These are phyloP conservation scores for Nannizziopsis arthrosporioides DNA, from an alignment of 2,329 filamentous ascomycete genomes.

Conservation along the genomic window DNA sequence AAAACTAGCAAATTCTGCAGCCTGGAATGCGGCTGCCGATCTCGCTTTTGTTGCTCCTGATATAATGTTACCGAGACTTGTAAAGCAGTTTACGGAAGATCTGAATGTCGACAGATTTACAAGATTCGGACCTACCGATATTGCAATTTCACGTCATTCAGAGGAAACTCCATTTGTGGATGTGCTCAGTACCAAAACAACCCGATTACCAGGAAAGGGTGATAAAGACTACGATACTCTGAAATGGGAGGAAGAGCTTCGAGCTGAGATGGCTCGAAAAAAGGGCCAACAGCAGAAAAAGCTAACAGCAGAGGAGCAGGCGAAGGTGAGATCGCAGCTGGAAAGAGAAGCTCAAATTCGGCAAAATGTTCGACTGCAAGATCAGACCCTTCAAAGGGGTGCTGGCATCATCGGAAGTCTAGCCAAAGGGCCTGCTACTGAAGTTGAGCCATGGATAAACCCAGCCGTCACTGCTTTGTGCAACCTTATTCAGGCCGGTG, in stretches of 20 bases:
- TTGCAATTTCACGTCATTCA: conserved; percentile 82
- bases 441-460: conserved; percentile 79
- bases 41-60: conserved; percentile 88
- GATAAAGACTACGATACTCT: conserved; percentile 89
- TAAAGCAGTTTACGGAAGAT: conserved; percentile 62
- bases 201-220: conserved; percentile 67
- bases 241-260: conserved; percentile 92
- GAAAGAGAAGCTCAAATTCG: conserved; percentile 76
- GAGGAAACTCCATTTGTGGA: conserved; percentile 84
- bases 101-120: conserved; percentile 58
- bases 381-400: conserved; percentile 63
- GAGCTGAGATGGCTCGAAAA: conserved; percentile 79
- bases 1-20: conserved; percentile 47
- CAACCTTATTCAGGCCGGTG: conserved; percentile 61
- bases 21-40: conserved; percentile 76
- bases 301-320: conserved; percentile 74
- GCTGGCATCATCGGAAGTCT: conserved; percentile 76
- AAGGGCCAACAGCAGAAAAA: conserved; percentile 78
- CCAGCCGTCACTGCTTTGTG: conserved; percentile 62
- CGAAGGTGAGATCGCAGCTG: conserved; percentile 82
- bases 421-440: conserved; percentile 76
- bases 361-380: conserved; percentile 55
- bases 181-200: conserved; percentile 72
- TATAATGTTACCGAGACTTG: conserved; percentile 60
- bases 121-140: conserved; percentile 71